Evolutionary conservation across 306 rosid species (phyloP).

Genomic region (Dicorynia guianensis): DNA sequence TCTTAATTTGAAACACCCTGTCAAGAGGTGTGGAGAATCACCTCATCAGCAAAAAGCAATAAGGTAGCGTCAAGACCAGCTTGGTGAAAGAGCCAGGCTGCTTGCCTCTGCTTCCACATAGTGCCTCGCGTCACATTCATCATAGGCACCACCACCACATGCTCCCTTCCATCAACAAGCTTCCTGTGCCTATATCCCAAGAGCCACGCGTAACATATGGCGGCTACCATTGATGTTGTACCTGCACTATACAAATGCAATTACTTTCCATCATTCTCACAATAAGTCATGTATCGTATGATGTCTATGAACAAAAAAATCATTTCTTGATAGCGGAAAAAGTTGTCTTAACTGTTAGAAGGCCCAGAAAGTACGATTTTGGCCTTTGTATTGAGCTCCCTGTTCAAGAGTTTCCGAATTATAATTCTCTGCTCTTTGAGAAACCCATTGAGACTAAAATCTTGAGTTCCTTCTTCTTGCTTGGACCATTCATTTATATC

Average conservation of each 20-base stretch:
- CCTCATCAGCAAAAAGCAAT: constrained; percentile 82
- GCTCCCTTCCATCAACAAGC: constrained; percentile 41
- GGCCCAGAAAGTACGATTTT: constrained; percentile 68
- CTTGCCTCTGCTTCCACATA: constrained; percentile 81
- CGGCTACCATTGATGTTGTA: constrained; percentile 85
- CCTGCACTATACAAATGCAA: constrained; percentile 55
- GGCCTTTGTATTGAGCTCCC: constrained; percentile 50
- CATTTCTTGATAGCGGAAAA: background rate
- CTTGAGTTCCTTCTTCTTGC: constrained; percentile 39
- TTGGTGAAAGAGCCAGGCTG: constrained; percentile 89
- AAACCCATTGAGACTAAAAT: constrained; percentile 61
- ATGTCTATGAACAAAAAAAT: background rate
- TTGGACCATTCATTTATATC: constrained; percentile 22
- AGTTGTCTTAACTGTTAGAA: constrained; percentile 66
- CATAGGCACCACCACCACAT: constrained; percentile 69
- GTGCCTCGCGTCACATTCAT: constrained; percentile 68
- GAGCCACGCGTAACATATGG: constrained; percentile 83
- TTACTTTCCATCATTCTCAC: constrained; percentile 7
- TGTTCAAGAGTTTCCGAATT: constrained; percentile 45
- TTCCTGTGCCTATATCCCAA: constrained; percentile 59
- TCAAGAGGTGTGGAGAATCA: constrained; percentile 19
- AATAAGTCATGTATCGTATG: background rate
- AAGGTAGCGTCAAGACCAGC: constrained; percentile 73
- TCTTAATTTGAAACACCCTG: background rate
- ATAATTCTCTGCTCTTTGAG: constrained; percentile 60